Evolutionary conservation across 768 basidiomycete species (phyloP).

Genomic region (Rossbeevera mucosa): DNA sequence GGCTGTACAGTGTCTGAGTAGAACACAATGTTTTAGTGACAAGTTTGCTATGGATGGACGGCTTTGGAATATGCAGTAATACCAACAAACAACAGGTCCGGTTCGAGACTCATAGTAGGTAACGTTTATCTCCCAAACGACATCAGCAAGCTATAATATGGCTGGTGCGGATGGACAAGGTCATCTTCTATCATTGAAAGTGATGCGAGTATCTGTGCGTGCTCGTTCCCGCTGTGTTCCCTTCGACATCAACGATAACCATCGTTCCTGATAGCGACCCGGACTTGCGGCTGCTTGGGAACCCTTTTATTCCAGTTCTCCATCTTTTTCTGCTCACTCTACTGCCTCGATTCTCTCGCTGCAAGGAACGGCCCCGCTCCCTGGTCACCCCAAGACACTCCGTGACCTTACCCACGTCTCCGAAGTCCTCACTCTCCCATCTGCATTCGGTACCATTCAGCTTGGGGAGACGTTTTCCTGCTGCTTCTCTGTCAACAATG

Average conservation of each 20-base stretch:
- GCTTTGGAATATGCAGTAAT: too few relatives aligned
- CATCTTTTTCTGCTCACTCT: constrained; percentile 77
- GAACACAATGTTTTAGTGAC: too few relatives aligned
- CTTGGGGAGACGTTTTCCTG: constrained; percentile 87
- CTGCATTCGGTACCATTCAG: constrained; percentile 82
- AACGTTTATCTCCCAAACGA: background rate
- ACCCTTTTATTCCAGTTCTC: constrained; percentile 81
- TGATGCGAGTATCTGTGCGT: constrained; percentile 85
- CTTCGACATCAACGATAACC: constrained; percentile 1
- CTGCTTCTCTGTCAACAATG: constrained; percentile 79
- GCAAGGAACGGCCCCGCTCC: constrained; percentile 65
- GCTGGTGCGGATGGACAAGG: constrained; percentile 46
- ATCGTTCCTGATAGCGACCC: constrained; percentile 50
- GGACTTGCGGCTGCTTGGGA: constrained; percentile 74
- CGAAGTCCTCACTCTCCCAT: constrained; percentile 74
- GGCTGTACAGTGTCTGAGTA: too few relatives aligned
- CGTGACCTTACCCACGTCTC: constrained; percentile 77
- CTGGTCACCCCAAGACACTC: constrained; percentile 77
- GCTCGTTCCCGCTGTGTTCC: background rate
- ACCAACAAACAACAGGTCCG: too few relatives aligned
- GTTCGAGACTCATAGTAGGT: background rate
- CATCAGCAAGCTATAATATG: constrained; percentile 5
- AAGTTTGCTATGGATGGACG: too few relatives aligned
- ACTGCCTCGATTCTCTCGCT: constrained; percentile 73
- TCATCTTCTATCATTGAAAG: constrained; percentile 75